phyloP scores from a whole-genome alignment of 805 yeast genomes.

The Metschnikowia henanensis region DNA sequence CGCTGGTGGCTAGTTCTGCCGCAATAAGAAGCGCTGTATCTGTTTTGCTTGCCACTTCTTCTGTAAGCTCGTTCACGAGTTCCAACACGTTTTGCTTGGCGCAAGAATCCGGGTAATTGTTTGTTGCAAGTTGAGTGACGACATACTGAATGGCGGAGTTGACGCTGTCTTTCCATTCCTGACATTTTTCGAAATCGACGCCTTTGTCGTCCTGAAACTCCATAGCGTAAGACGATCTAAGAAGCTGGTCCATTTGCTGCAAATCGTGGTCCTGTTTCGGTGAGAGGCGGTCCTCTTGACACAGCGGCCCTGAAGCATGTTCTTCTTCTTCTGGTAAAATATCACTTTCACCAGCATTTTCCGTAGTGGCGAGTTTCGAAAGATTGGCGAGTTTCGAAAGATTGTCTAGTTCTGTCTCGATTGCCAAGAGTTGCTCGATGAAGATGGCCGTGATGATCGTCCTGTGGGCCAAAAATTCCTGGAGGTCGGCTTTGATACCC shows the following conservation, averaged over 20 bases:
- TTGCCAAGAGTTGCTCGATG: not conserved
- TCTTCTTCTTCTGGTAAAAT: too few species aligned
- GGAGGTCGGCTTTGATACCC: not conserved
- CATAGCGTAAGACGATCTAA: not conserved
- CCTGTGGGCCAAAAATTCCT: not conserved
- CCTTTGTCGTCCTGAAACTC: not conserved
- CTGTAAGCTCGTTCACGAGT: not conserved
- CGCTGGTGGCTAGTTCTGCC: not conserved
- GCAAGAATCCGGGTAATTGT: not conserved
- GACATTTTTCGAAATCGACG: not conserved
- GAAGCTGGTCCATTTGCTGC: not conserved
- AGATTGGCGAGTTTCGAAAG: too few species aligned
- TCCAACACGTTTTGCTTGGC: not conserved
- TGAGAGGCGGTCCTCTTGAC: too few species aligned
- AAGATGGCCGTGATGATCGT: constrained; percentile 2
- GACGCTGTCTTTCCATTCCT: not conserved
- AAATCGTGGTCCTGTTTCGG: not conserved
- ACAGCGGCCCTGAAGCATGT: too few species aligned
- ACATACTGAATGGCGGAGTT: not conserved
- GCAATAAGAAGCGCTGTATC: not conserved
- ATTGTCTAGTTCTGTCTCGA: not conserved
- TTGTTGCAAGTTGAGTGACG: not conserved
- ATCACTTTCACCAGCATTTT: too few species aligned
- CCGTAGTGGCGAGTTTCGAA: too few species aligned
- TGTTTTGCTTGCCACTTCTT: not conserved